Evolutionary conservation across 306 rosid species (phyloP).

Genomic region (Prunus davidiana): DNA sequence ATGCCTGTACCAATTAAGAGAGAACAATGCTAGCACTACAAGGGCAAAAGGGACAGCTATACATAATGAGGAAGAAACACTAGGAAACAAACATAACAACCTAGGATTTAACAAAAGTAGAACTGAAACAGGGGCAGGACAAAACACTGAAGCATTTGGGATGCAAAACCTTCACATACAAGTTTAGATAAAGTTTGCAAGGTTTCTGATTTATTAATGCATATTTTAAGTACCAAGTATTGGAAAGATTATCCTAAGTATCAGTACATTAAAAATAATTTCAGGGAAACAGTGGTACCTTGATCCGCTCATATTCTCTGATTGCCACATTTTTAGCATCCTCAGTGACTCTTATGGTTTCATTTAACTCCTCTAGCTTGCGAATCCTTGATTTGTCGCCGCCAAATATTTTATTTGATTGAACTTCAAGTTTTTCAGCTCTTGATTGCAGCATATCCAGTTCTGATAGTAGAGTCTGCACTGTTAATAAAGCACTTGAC

Average conservation of each 20-base stretch:
- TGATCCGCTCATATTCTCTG: constrained; percentile 86
- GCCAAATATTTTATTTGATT: constrained; percentile 89
- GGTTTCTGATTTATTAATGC: not conserved
- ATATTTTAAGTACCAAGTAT: not conserved
- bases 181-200: not conserved
- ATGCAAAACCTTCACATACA: not conserved
- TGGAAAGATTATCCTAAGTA: not conserved
- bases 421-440: constrained; percentile 86
- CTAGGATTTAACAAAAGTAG: not conserved
- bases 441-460: constrained; percentile 66
- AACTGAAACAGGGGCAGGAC: not conserved
- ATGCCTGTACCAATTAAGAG: too few species aligned
- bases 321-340: constrained; percentile 80
- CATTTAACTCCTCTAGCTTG: constrained; percentile 82
- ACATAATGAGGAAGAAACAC: not conserved
- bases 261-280: not conserved
- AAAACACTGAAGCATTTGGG: not conserved
- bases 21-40: too few species aligned
- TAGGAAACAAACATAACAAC: not conserved
- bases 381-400: constrained; percentile 73
- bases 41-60: not conserved
- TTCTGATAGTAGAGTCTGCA: constrained; percentile 88
- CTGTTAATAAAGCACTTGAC: constrained; percentile 79
- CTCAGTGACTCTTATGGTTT: constrained; percentile 70
- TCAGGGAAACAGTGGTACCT: constrained; percentile 44